phyloP scores from a whole-genome alignment of 2,329 filamentous ascomycete species.

The Bipolaris cookei region DNA sequence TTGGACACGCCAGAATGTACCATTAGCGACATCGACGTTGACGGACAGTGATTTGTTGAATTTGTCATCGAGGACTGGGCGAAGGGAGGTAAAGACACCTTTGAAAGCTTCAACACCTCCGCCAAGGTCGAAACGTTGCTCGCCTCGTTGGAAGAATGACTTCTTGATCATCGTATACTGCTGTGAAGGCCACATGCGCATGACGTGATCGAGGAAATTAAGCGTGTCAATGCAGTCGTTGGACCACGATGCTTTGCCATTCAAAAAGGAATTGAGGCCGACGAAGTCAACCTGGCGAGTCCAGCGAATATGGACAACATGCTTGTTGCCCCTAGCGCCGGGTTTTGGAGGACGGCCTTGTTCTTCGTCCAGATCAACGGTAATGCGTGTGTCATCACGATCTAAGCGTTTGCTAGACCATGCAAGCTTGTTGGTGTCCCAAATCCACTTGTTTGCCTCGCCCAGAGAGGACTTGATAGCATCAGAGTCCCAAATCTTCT shows the following conservation, averaged over 20 bases:
- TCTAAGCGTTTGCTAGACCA: slow-evolving; percentile 61
- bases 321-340: slow-evolving; percentile 53
- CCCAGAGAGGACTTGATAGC: slow-evolving; percentile 63
- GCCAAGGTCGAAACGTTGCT: slow-evolving; percentile 62
- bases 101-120: slow-evolving; percentile 78
- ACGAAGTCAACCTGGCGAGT: slow-evolving; percentile 73
- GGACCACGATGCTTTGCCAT: slow-evolving; percentile 55
- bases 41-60: slow-evolving; percentile 70
- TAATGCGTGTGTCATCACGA: slow-evolving; percentile 51
- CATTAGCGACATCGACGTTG: slow-evolving; percentile 91
- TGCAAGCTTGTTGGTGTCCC: slow-evolving; percentile 82
- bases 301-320: slow-evolving; percentile 66
- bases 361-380: slow-evolving; percentile 76
- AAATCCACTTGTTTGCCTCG: slow-evolving; percentile 65
- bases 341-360: slow-evolving; percentile 42
- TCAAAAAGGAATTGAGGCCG: slow-evolving; percentile 70
- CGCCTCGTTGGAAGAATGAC: slow-evolving; percentile 73
- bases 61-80: slow-evolving; percentile 66
- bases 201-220: slow-evolving; percentile 88
- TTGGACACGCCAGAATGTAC: slow-evolving; percentile 76
- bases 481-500: slow-evolving; percentile 76
- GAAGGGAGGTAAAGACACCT: slow-evolving; percentile 85
- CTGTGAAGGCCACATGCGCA: slow-evolving; percentile 78
- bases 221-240: slow-evolving; percentile 76
- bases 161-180: slow-evolving; percentile 75